Base-by-base conservation (phyloP, 805 yeast genomes). In the Candida namnaoensis region DNA sequence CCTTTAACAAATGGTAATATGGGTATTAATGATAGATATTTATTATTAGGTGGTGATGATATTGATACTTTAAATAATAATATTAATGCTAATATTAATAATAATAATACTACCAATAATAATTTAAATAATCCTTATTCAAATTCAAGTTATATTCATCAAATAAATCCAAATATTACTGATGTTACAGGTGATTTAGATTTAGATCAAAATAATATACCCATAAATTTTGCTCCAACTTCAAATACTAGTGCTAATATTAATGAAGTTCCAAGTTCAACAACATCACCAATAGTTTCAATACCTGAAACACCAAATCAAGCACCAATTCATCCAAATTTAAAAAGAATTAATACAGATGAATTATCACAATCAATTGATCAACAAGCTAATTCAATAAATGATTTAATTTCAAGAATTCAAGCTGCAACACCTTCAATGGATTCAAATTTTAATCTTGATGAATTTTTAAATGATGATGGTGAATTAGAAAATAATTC, bases 351-450 rank as follows among this genome's bases (percentile, higher is more conserved):
- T 19, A 19, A 19, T 19, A 19, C 19, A 19, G 11, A 30, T 30
- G 33, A 7, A 13, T 8, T 30, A 7, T 40, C 55, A 2, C 46
- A 45, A 35, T 42, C 56, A 1, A 50, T 56, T 37, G 57, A 52
- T 19, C 50, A 49, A 37, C 58, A 56, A 34, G 60, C 52, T 1
- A 51, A 49, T 19, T 46, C 47, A 8, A 50, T 56, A n/a, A 50
- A 56, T 35, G 58, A 56, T 25, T 39, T 56, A 19, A 51, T 56
- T 3, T 23, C 48, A 2, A 38, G 47, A 30, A 32, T 55, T 1
- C 52, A 48, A 24, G 40, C 38, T 8, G 44, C 43, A 9, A 47
- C 45, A 35, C 37, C 35, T 2, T 36, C 36, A 13, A 27, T 27
- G 32, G 45, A 44, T 19, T 46, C 33, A 2, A 44, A 41, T 19